Percentiles rank a stretch among this genome's conserved stretches.
These are phyloP conservation scores for Buxus sempervirens DNA, from an alignment of 164 flowering plant species.

Conservation along the genomic window DNA sequence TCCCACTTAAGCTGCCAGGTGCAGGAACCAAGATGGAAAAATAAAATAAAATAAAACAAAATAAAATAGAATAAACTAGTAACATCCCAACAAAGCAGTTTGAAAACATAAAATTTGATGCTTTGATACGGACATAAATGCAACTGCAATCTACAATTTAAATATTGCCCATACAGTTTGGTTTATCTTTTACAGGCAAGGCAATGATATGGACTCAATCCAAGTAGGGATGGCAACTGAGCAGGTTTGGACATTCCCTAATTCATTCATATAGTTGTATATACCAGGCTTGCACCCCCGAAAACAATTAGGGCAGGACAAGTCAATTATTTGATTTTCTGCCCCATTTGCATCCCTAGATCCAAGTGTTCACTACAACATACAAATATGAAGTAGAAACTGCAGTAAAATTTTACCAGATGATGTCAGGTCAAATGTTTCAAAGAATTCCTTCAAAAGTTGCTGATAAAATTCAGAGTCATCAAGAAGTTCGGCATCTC, in stretches of 20 bases:
- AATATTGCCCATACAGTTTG: background rate
- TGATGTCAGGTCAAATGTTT: slow-evolving; percentile 61
- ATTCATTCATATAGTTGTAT: too few species aligned
- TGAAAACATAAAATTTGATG: background rate
- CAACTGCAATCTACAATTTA: background rate
- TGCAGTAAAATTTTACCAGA: slow-evolving; percentile 42
- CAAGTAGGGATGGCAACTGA: too few species aligned
- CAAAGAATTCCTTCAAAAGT: slow-evolving; percentile 85
- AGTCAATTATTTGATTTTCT: too few species aligned
- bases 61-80: too few species aligned
- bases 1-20: too few species aligned
- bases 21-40: too few species aligned
- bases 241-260: too few species aligned
- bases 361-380: background rate
- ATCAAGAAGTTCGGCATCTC: slow-evolving; percentile 90
- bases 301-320: too few species aligned
- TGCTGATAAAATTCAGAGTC: slow-evolving; percentile 90
- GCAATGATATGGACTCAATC: too few species aligned
- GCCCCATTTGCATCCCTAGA: background rate
- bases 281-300: too few species aligned
- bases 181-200: background rate
- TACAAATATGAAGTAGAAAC: background rate
- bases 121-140: background rate
- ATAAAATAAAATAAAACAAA: too few species aligned
- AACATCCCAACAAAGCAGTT: too few species aligned